Evolutionary conservation across 371 early-diverging fungal species (phyloP), one percentile per base, ranked within the genome.

Genomic region (Rozella allomycis): DNA sequence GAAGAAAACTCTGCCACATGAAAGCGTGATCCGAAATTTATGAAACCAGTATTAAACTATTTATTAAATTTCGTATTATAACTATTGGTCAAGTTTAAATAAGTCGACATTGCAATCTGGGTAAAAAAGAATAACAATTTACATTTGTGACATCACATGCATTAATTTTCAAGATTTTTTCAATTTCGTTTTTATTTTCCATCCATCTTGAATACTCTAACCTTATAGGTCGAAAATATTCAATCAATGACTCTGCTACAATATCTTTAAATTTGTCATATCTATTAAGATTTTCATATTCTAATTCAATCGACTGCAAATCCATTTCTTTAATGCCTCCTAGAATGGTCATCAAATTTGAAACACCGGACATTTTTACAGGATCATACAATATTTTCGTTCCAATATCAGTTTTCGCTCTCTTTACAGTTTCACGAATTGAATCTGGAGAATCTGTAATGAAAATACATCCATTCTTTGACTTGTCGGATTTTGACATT

Each of bases 401-500:
- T 2, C 55, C 40, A 0, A 64, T 39, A 45, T 91, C 91, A 0
- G 83, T 80, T 1, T 60, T 57, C 0, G 86, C 77, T 20, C 70
- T 57, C 8, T 58, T 56, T 35, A 90, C 71, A 35, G 84, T 85
- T 23, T 38, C 21, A 5, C 48, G 31, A 26, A 90, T 80, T 2
- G 41, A 31, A 7, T 60, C 49, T 1, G 82, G 71, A 0, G 67
- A 31, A 43, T 91, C 91, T 17, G 53, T 48, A 7, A 90, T 37
- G 38, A 70, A 62, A 32, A 90, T 78, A 0, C 83, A 67, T 0
- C 79, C 55, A n/a, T 50, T 40, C 12, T 69, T 72, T 11, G 58
- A 55, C 1, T 64, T 51, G 33, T 80, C 79, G 0, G 80, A 78
- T 46, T 91, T 90, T n/a, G 84, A 82, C 91, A 90, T 91, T 46